phyloP scores from a whole-genome alignment of 352 stramenopile species.

The Lagenidium giganteum region DNA sequence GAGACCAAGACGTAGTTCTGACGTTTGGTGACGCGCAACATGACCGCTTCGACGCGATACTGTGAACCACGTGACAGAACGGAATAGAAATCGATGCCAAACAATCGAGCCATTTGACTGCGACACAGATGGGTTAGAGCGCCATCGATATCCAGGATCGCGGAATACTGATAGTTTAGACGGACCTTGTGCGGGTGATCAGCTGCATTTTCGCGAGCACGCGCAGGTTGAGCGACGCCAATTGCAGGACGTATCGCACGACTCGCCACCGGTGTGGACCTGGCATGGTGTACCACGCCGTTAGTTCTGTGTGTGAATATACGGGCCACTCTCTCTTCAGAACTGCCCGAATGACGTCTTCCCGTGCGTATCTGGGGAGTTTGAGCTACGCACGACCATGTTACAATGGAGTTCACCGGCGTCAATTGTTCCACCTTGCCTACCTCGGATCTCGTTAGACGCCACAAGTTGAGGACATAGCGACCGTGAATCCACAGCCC shows the following conservation, averaged over 20 bases:
- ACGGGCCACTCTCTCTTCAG: constrained; percentile 58
- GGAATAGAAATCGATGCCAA: constrained; percentile 94
- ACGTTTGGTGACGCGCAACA: constrained; percentile 89
- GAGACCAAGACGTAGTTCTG: constrained; percentile 85
- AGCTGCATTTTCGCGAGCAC: constrained; percentile 84
- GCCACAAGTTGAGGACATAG: constrained; percentile 87
- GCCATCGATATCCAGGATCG: neutral
- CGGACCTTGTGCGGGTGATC: constrained; percentile 71
- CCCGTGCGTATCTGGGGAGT: constrained; percentile 71
- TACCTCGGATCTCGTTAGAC: constrained; percentile 71
- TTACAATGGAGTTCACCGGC: too few relatives aligned
- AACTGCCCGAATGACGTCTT: constrained; percentile 69
- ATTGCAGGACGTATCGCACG: constrained; percentile 43
- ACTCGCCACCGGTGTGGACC: constrained; percentile 43
- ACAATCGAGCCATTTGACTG: constrained; percentile 91
- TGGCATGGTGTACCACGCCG: constrained; percentile 45
- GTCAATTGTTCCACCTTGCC: too few relatives aligned
- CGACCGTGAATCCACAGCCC: constrained; percentile 83
- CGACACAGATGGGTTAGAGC: constrained; percentile 5
- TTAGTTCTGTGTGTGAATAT: constrained; percentile 50
- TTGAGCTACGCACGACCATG: constrained; percentile 65
- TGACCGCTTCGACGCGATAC: constrained; percentile 91
- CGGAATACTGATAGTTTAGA: neutral
- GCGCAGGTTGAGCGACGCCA: constrained; percentile 53
- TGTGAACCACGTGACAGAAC: constrained; percentile 91